Conservation (phyloP, 345 rosid genomes). For the Salix koriyanagi region DNA sequence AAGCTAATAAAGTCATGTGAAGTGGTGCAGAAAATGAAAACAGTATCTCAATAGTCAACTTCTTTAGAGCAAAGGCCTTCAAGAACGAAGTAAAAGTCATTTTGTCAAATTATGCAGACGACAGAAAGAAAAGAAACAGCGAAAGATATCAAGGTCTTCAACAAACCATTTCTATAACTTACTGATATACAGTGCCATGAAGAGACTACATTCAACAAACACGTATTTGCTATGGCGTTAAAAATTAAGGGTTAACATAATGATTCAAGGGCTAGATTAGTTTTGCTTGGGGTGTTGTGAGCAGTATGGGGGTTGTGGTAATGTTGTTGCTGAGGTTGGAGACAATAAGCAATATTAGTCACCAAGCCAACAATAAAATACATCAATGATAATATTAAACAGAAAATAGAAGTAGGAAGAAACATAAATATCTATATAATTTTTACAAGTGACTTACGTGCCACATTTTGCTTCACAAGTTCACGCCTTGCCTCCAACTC, state of each 20-base stretch:
- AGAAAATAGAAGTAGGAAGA: neutral
- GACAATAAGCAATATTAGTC: neutral
- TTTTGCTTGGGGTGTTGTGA: neutral
- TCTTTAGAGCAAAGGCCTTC: neutral
- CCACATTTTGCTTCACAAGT: constrained; percentile 71
- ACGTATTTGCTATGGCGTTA: neutral
- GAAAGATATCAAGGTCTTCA: neutral
- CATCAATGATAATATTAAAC: neutral
- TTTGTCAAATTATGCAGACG: neutral
- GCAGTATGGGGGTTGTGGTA: neutral
- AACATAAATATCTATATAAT: constrained; percentile 1
- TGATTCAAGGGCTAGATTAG: neutral
- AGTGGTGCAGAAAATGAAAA: neutral
- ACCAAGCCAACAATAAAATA: neutral
- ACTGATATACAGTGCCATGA: neutral
- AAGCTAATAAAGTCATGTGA: neutral
- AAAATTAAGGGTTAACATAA: neutral
- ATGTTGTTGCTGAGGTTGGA: neutral
- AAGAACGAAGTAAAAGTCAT: neutral
- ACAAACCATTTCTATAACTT: neutral
- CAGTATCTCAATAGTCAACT: neutral
- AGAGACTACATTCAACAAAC: neutral
- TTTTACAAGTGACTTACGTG: constrained; percentile 44
- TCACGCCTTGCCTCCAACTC: constrained; percentile 85
- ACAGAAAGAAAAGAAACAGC: neutral